phyloP scores from a whole-genome alignment of 2,329 filamentous ascomycete species.

The Colletotrichum liaoningense region DNA sequence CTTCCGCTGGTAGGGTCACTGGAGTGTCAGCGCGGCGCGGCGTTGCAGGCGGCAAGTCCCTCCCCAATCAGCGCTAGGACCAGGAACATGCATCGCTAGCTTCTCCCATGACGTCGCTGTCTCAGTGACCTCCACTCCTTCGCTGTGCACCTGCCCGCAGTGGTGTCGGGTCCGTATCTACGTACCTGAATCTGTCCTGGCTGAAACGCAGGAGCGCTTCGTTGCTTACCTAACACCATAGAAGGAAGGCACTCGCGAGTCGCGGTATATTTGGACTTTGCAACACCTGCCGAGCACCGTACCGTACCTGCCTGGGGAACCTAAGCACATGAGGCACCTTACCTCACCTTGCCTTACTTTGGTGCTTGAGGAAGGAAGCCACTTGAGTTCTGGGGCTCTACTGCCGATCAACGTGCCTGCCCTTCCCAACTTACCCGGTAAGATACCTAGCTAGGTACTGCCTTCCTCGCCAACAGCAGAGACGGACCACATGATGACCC shows the following conservation, averaged over 20 bases:
- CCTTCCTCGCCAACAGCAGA: neutral
- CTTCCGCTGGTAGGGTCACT: no score
- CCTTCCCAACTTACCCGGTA: neutral
- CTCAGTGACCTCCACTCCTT: neutral
- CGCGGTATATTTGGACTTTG: no score
- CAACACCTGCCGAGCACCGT: no score
- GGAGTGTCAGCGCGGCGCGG: neutral
- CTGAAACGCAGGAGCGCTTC: neutral
- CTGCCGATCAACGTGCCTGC: neutral
- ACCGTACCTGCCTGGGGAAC: no score
- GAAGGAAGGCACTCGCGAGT: neutral
- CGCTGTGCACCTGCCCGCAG: conserved; percentile 10
- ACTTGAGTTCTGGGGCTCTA: no score
- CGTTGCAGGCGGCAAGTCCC: conserved; percentile 20
- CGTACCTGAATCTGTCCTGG: conserved; percentile 9
- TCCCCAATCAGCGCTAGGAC: conserved; percentile 27
- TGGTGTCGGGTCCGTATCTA: no score
- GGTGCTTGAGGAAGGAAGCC: neutral
- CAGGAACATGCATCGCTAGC: conserved; percentile 30
- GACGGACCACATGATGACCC: neutral
- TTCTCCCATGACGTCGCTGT: conserved; percentile 29
- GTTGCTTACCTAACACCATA: neutral
- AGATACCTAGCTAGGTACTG: no score
- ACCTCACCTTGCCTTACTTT: no score
- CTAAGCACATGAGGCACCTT: no score